phyloP scores from a whole-genome alignment of 164 flowering plant species.

The Tetrastigma voinierianum region DNA sequence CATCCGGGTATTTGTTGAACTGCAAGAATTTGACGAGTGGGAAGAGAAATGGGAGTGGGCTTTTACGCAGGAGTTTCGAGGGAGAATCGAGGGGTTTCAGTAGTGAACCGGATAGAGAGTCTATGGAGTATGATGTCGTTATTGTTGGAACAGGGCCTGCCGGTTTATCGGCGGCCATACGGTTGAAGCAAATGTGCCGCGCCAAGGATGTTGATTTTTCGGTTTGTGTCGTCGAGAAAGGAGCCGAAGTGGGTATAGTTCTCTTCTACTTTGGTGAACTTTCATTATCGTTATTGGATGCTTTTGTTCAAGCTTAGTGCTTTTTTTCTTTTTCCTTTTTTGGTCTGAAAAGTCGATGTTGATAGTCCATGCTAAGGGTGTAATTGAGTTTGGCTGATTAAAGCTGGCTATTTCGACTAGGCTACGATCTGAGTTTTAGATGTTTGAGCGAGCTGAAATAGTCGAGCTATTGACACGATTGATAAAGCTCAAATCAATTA shows the following conservation, averaged over 20 bases:
- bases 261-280: neutral
- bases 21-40: constrained; percentile 3
- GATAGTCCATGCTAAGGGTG: too few species aligned
- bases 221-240: constrained; percentile 94
- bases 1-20: constrained; percentile 28
- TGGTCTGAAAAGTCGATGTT: too few species aligned
- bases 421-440: too few species aligned
- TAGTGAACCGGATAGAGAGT: constrained; percentile 53
- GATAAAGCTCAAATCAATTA: too few species aligned
- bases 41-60: constrained; percentile 21
- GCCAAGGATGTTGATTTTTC: constrained; percentile 71
- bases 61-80: constrained; percentile 19
- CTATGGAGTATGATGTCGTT: constrained; percentile 78
- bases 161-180: constrained; percentile 85
- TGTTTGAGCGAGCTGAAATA: too few species aligned
- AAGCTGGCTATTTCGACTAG: too few species aligned
- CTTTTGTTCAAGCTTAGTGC: neutral
- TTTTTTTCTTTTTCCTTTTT: too few species aligned
- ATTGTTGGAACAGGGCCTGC: constrained; percentile 98
- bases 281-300: neutral
- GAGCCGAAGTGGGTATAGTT: constrained; percentile 81
- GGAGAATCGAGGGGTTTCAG: constrained; percentile 42
- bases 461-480: too few species aligned
- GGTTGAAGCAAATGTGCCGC: constrained; percentile 83
- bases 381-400: too few species aligned